Evolutionary conservation across 2,329 filamentous ascomycete species (phyloP).

Genomic region (Penicillium sp.): DNA sequence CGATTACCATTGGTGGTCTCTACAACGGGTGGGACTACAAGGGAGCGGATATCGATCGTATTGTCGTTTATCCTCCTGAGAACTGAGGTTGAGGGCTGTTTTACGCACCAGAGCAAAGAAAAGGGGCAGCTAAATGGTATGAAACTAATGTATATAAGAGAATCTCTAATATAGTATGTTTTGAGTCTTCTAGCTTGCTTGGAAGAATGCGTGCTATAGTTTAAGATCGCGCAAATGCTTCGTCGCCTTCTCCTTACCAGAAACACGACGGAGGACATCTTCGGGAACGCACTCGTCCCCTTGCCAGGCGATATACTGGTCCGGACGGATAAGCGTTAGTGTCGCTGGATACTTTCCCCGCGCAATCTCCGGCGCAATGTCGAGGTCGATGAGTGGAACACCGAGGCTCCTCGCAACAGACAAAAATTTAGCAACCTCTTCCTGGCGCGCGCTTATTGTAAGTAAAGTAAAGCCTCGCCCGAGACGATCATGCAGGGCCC

Average conservation of each 20-base stretch:
- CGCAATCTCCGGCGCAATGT: background rate
- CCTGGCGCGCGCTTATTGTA: background rate
- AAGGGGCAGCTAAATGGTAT: background rate
- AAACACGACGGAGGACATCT: background rate
- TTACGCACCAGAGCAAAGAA: background rate
- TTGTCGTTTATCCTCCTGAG: constrained; percentile 66
- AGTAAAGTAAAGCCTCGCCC: background rate
- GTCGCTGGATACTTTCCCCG: background rate
- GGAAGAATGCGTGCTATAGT: background rate
- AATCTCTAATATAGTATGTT: background rate
- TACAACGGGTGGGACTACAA: constrained; percentile 62
- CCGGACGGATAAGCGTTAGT: background rate
- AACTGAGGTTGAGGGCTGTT: constrained; percentile 5
- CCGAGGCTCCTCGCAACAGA: background rate
- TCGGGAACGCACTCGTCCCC: background rate
- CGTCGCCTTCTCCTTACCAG: background rate
- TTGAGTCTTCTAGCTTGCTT: background rate
- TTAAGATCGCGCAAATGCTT: background rate
- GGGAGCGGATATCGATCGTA: constrained; percentile 63
- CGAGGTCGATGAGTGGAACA: background rate
- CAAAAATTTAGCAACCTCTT: background rate
- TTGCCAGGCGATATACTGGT: background rate
- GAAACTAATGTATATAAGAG: background rate
- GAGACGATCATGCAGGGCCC: background rate
- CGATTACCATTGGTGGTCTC: constrained; percentile 62